phyloP scores from a whole-genome alignment of 371 early-diverging fungal species.

The Lichtheimia corymbifera region DNA sequence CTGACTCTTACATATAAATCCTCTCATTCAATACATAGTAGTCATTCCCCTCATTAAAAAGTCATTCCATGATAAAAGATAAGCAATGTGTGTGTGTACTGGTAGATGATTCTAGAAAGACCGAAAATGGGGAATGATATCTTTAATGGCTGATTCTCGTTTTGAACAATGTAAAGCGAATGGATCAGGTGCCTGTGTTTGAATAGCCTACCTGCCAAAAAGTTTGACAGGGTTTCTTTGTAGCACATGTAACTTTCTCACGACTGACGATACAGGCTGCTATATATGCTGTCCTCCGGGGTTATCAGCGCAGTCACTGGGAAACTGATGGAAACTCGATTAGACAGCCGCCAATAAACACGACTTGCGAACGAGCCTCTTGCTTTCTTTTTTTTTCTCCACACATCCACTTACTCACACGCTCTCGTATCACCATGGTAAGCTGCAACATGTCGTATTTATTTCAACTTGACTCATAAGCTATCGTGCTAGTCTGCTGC shows the following conservation, averaged over 20 bases:
- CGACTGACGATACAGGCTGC: too few relatives aligned
- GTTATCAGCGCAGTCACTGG: conserved; percentile 1
- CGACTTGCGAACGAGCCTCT: neutral
- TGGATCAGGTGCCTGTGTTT: neutral
- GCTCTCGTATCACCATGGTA: conserved; percentile 1
- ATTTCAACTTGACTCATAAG: neutral
- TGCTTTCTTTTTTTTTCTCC: conserved; percentile 4
- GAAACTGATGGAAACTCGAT: conserved; percentile 4
- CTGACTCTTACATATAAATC: too few relatives aligned
- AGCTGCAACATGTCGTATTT: neutral
- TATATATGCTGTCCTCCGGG: too few relatives aligned
- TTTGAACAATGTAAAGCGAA: neutral
- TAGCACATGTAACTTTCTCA: too few relatives aligned
- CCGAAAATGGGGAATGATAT: neutral
- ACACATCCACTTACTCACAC: neutral
- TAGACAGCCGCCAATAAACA: neutral
- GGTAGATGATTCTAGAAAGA: too few relatives aligned
- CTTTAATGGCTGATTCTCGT: neutral
- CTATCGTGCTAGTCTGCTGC: conserved; percentile 30
- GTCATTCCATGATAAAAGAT: neutral
- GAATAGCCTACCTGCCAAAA: too few relatives aligned
- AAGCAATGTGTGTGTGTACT: too few relatives aligned
- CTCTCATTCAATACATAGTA: too few relatives aligned
- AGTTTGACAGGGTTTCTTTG: too few relatives aligned
- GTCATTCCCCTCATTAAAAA: neutral